Conservation (phyloP, 2,329 filamentous ascomycete species). For the Arthrobotrys pseudoclavata region DNA sequence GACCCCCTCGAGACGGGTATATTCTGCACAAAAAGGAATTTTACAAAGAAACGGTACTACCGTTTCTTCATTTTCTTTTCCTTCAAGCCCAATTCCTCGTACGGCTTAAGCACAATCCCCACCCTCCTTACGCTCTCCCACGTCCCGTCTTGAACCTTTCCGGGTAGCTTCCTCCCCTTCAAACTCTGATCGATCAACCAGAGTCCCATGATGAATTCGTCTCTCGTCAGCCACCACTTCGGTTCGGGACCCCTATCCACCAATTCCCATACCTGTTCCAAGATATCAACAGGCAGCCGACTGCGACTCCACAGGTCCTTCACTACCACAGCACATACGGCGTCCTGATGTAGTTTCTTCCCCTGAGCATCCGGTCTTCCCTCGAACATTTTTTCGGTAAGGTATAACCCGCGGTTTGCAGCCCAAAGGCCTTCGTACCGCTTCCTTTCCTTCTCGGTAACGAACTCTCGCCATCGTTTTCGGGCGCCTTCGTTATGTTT, state of each 20-base stretch:
- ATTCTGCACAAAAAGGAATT: conserved; percentile 7
- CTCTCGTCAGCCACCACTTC: conserved; percentile 73
- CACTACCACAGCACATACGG: conserved; percentile 77
- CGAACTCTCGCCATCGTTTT: conserved; percentile 80
- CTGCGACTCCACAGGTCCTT: conserved; percentile 82
- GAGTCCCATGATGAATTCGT: conserved; percentile 85
- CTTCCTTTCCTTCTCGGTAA: conserved; percentile 80
- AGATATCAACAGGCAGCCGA: conserved; percentile 75
- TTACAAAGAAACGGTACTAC: conserved; percentile 7
- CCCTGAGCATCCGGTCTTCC: conserved; percentile 58
- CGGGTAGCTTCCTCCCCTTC: conserved; percentile 82
- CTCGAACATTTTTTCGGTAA: conserved; percentile 62
- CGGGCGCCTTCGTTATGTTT: conserved; percentile 82
- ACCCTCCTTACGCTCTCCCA: conserved; percentile 76
- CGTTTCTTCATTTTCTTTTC: conserved; percentile 52
- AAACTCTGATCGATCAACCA: conserved; percentile 86
- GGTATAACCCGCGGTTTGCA: conserved; percentile 76
- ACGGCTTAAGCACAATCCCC: conserved; percentile 64
- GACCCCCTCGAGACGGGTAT: background rate
- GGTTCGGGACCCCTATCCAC: conserved; percentile 72
- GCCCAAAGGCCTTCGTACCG: conserved; percentile 89
- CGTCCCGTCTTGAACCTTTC: conserved; percentile 78
- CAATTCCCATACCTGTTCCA: conserved; percentile 82
- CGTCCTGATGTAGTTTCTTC: conserved; percentile 65
- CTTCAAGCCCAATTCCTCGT: conserved; percentile 46